These are phyloP conservation scores for Actinomortierella ambigua DNA, from an alignment of 371 early-diverging fungal species.

Conservation along the genomic window DNA sequence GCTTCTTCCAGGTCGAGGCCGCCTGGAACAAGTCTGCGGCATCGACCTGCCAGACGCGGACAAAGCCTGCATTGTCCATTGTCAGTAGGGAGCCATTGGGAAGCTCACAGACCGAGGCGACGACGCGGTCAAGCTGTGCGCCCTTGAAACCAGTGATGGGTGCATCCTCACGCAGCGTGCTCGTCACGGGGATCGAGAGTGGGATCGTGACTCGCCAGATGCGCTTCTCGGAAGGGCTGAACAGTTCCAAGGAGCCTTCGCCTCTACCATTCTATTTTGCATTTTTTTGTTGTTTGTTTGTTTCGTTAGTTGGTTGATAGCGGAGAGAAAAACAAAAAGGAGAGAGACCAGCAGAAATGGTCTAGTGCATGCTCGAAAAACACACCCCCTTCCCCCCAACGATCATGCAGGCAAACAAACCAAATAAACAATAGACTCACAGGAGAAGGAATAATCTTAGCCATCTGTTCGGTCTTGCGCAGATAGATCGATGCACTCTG, in stretches of 20 bases:
- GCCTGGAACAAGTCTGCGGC: constrained; percentile 60
- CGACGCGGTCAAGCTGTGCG: constrained; percentile 56
- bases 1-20: constrained; percentile 73
- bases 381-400: too few relatives aligned
- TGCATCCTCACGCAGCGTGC: constrained; percentile 40
- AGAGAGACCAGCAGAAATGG: neutral
- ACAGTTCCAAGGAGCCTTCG: constrained; percentile 66
- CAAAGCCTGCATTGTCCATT: constrained; percentile 68
- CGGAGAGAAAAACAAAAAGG: neutral
- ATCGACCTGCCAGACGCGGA: constrained; percentile 74
- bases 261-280: constrained; percentile 59
- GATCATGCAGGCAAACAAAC: too few relatives aligned
- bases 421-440: constrained; percentile 12
- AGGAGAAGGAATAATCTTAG: constrained; percentile 56
- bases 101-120: constrained; percentile 67
- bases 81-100: constrained; percentile 69
- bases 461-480: constrained; percentile 59
- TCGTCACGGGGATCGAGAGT: constrained; percentile 55
- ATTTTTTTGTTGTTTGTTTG: too few relatives aligned
- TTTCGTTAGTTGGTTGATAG: too few relatives aligned
- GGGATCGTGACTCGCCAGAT: constrained; percentile 70
- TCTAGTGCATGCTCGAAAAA: too few relatives aligned
- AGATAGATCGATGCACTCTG: constrained; percentile 55
- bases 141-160: constrained; percentile 53
- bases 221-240: constrained; percentile 58